Conservation (phyloP, 768 basidiomycete genomes). For the Melanogaster broomeanus region DNA sequence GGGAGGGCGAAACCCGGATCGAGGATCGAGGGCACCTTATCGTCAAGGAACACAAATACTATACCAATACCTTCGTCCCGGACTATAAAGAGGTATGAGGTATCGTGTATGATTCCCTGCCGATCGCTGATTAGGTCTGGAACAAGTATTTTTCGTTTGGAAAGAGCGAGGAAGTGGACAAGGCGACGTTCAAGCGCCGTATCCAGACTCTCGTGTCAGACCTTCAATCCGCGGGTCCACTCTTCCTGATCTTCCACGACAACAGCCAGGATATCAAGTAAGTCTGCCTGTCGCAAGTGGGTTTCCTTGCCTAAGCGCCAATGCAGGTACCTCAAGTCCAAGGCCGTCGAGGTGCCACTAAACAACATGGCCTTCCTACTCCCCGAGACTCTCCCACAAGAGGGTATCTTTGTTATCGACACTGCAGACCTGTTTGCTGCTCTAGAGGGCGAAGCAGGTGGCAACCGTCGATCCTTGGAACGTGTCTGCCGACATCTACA, state of each 20-base stretch:
- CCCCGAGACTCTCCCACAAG: constrained; percentile 53
- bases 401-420: constrained; percentile 67
- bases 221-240: constrained; percentile 49
- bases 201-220: constrained; percentile 48
- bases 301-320: background rate
- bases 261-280: constrained; percentile 76
- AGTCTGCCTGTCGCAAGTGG: constrained; percentile 3
- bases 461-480: constrained; percentile 56
- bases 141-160: constrained; percentile 72
- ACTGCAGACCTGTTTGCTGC: constrained; percentile 76
- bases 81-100: constrained; percentile 57
- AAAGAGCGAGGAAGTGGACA: constrained; percentile 53
- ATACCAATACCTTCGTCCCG: constrained; percentile 64
- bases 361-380: constrained; percentile 53
- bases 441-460: constrained; percentile 59
- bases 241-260: constrained; percentile 85
- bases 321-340: constrained; percentile 54
- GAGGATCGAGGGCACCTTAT: constrained; percentile 60
- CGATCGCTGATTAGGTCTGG: background rate
- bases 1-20: constrained; percentile 52
- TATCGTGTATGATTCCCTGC: background rate
- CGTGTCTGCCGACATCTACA: constrained; percentile 65
- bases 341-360: constrained; percentile 52
- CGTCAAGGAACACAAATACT: constrained; percentile 59
- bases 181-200: constrained; percentile 49